Conservation (phyloP, 371 early-diverging fungal genomes). For the Astathelohania contejeani region DNA sequence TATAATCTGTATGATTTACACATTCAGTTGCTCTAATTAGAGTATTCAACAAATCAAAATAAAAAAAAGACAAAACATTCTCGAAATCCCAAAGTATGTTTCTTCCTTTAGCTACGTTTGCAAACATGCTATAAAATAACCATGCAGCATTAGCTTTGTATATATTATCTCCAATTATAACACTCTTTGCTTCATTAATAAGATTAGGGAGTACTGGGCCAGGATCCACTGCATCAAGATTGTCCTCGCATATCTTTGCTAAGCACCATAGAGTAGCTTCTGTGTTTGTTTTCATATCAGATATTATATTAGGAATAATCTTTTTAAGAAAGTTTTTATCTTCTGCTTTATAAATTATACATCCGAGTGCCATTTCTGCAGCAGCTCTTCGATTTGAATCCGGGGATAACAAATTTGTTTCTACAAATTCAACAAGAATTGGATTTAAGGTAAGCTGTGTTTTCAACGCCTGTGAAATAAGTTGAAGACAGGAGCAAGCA, state of each 20-base stretch:
- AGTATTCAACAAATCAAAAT: slow-evolving; percentile 19
- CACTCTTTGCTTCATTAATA: slow-evolving; percentile 11
- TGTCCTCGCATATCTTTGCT: slow-evolving; percentile 40
- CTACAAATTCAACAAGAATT: neutral
- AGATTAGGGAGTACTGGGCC: slow-evolving; percentile 10
- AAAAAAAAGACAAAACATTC: slow-evolving; percentile 22
- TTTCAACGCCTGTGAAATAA: slow-evolving; percentile 10
- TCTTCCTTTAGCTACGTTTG: slow-evolving; percentile 8
- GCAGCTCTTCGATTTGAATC: no score
- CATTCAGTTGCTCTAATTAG: slow-evolving; percentile 16
- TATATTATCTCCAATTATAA: slow-evolving; percentile 12
- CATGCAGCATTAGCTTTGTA: slow-evolving; percentile 37
- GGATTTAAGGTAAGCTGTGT: neutral
- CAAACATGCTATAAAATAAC: slow-evolving; percentile 16
- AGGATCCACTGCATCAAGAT: slow-evolving; percentile 23
- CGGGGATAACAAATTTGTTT: no score
- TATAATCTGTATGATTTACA: slow-evolving; percentile 23
- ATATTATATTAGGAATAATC: slow-evolving; percentile 12
- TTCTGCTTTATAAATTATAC: neutral
- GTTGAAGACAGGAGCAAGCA: slow-evolving; percentile 35
- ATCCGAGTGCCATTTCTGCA: neutral
- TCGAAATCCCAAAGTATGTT: slow-evolving; percentile 1
- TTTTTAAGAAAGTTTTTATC: slow-evolving; percentile 12
- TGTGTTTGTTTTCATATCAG: slow-evolving; percentile 8
- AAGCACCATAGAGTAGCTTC: slow-evolving; percentile 34